Evolutionary conservation across 495 filamentous ascomycete genomes (phyloP).

Genomic region (Penicillium psychrofluorescens): DNA sequence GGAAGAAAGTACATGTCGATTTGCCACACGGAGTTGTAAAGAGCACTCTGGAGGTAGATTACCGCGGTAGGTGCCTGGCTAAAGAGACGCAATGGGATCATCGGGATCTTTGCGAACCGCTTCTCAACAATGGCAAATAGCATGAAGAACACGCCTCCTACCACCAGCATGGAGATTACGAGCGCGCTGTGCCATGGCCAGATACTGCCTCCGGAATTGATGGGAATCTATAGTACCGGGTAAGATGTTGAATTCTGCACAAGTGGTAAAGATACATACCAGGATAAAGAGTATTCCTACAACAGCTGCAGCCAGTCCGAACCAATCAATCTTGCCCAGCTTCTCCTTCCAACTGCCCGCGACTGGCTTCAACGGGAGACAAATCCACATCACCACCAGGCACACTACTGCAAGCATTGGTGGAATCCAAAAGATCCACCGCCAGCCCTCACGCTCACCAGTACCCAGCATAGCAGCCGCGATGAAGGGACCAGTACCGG

Average conservation of each 20-base stretch:
- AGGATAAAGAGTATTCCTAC: conserved; percentile 32
- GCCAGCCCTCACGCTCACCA: conserved; percentile 26
- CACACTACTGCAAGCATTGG: conserved; percentile 19
- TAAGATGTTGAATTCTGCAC: no score
- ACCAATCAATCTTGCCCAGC: conserved; percentile 28
- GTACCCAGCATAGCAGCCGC: conserved; percentile 24
- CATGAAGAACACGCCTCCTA: conserved; percentile 18
- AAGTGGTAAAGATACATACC: conserved; percentile 1
- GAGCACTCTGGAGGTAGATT: no score
- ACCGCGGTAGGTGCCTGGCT: no score
- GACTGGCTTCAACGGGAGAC: conserved; percentile 15
- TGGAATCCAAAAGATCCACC: conserved; percentile 40
- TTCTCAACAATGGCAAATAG: no score
- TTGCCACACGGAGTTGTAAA: neutral
- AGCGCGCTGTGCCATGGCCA: conserved; percentile 29
- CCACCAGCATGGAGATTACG: conserved; percentile 25
- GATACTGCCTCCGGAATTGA: conserved; percentile 33
- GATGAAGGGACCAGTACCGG: conserved; percentile 38
- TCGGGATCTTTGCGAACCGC: no score
- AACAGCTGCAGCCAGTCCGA: conserved; percentile 10
- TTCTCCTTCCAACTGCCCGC: conserved; percentile 26
- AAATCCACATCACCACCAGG: conserved; percentile 22
- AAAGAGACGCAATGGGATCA: no score
- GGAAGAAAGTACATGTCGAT: conserved; percentile 39
- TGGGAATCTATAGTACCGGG: conserved; percentile 6